These are phyloP conservation scores for Xerocomellus amylosporus DNA, from an alignment of 768 basidiomycete species.

Conservation along the genomic window DNA sequence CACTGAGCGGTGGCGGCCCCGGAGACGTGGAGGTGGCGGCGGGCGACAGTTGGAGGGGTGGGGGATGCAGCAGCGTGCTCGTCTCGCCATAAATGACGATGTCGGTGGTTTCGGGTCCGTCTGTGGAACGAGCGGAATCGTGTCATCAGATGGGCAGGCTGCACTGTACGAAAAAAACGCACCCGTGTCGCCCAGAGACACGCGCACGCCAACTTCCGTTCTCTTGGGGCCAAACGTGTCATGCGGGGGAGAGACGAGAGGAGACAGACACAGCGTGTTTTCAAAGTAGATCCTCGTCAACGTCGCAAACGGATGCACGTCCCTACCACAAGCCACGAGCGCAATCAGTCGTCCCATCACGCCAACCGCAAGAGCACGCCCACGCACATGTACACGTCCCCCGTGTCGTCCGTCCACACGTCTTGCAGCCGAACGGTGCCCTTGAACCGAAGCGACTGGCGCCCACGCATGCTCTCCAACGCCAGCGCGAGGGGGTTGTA, in stretches of 20 bases:
- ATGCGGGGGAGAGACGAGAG: conserved; percentile 29
- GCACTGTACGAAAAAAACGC: background rate
- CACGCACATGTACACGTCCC: conserved; percentile 48
- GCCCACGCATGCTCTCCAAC: conserved; percentile 76
- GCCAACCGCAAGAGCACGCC: background rate
- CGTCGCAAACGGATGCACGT: conserved; percentile 64
- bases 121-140: conserved; percentile 30
- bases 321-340: conserved; percentile 38
- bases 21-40: conserved; percentile 20
- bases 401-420: conserved; percentile 58
- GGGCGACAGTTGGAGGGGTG: conserved; percentile 8
- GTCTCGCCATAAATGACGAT: conserved; percentile 54
- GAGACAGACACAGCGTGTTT: conserved; percentile 57
- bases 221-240: conserved; percentile 22
- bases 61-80: conserved; percentile 10
- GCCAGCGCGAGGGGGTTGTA: conserved; percentile 69
- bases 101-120: conserved; percentile 67
- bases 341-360: background rate
- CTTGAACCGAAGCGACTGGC: conserved; percentile 58
- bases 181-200: conserved; percentile 72
- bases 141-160: background rate
- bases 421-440: conserved; percentile 52
- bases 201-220: conserved; percentile 59
- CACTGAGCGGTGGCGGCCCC: conserved; percentile 26
- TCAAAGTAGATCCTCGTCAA: conserved; percentile 68